Conservation (phyloP, 2,329 filamentous ascomycete species). For the Plenodomus tracheiphilus region DNA sequence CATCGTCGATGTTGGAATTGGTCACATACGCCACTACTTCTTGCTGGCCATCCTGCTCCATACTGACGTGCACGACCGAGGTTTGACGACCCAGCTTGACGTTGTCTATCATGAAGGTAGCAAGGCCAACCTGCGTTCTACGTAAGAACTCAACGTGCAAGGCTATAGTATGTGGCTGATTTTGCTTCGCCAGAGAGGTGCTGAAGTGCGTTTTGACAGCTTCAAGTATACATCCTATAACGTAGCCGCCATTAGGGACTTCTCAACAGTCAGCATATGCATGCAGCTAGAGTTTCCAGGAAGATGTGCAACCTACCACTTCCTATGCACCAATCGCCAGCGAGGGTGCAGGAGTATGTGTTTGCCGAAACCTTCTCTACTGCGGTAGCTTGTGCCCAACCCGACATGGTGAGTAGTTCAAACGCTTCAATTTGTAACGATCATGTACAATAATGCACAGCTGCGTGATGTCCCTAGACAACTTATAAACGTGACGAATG, state of each 20-base stretch:
- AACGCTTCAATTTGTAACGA: not conserved
- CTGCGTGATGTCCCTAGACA: not conserved
- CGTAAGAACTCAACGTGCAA: conserved; percentile 69
- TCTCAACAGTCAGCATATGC: conserved; percentile 7
- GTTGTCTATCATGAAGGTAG: conserved; percentile 62
- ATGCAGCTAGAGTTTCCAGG: not conserved
- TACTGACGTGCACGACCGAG: conserved; percentile 64
- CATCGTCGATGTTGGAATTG: conserved; percentile 63
- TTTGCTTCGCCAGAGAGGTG: conserved; percentile 59
- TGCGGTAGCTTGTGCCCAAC: conserved; percentile 54
- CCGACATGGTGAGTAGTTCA: conserved; percentile 31
- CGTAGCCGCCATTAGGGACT: conserved; percentile 74
- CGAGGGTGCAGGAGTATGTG: conserved; percentile 61
- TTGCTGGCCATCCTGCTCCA: conserved; percentile 60
- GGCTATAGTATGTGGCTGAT: conserved; percentile 65
- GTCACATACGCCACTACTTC: conserved; percentile 69
- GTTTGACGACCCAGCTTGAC: conserved; percentile 67
- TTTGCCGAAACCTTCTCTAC: conserved; percentile 57
- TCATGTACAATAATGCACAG: not conserved
- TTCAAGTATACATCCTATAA: conserved; percentile 64
- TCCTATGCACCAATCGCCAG: conserved; percentile 67
- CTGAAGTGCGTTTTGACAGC: conserved; percentile 63
- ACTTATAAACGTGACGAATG: not conserved
- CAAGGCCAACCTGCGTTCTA: conserved; percentile 62
- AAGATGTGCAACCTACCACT: conserved; percentile 51